These are phyloP conservation scores for Delphinella strobiligena DNA, from an alignment of 2,329 filamentous ascomycete genomes.

Conservation along the genomic window DNA sequence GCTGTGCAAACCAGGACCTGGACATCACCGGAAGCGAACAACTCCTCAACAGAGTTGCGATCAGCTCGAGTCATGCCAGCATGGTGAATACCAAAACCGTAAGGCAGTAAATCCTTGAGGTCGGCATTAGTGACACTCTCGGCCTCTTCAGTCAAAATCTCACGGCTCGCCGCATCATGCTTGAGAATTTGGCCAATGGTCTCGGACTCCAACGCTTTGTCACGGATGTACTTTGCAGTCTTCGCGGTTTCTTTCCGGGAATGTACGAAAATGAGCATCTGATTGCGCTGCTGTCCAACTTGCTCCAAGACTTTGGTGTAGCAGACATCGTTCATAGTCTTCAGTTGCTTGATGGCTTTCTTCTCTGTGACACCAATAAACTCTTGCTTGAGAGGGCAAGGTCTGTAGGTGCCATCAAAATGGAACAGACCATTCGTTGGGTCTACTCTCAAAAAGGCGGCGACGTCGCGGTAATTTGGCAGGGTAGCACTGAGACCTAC, in stretches of 20 bases:
- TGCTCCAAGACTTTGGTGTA: constrained; percentile 97
- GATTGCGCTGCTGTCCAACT: constrained; percentile 81
- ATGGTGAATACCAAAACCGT: constrained; percentile 96
- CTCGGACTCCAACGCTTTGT: constrained; percentile 93
- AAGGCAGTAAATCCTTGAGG: constrained; percentile 86
- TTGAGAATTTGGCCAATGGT: constrained; percentile 93
- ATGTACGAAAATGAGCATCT: constrained; percentile 98
- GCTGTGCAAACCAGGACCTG: constrained; percentile 95
- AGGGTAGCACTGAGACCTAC: constrained; percentile 89
- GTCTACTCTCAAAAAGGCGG: constrained; percentile 87
- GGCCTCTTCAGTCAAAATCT: constrained; percentile 76
- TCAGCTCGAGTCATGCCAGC: constrained; percentile 95
- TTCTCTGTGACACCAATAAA: constrained; percentile 96
- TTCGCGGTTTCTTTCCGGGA: constrained; percentile 97
- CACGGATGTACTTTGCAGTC: constrained; percentile 88
- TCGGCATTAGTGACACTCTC: constrained; percentile 73
- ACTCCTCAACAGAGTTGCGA: constrained; percentile 85
- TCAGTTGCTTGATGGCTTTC: constrained; percentile 96
- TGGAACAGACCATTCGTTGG: constrained; percentile 79
- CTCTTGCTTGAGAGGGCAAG: constrained; percentile 89
- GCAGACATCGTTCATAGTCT: constrained; percentile 98
- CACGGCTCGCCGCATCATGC: constrained; percentile 81
- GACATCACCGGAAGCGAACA: constrained; percentile 82
- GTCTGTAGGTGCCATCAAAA: constrained; percentile 87
- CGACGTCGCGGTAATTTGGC: constrained; percentile 93